Base-by-base conservation (phyloP, 2,329 filamentous ascomycete genomes). In the Pseudopithomyces chartarum region DNA sequence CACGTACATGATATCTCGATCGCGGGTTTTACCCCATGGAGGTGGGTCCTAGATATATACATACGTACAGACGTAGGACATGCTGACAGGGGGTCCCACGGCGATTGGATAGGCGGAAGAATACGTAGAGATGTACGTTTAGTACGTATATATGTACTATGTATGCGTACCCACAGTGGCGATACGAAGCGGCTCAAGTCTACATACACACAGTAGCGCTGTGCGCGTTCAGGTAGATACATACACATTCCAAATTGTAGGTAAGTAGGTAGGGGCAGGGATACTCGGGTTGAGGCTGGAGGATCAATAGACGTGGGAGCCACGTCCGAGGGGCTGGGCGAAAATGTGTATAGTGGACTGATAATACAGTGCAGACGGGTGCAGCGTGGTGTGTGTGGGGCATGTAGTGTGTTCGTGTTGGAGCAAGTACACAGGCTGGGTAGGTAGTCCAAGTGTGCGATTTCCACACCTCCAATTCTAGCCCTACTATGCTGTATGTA, bases 311-410 rank as follows among this genome's bases (percentile, higher is more conserved):
- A 11, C n/a, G 39, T 11, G n/a, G 33, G 26, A 33, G 22, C 34
- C 48, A 17, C 36, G 32, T 6, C 26, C 48, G 44, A 44, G 49
- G 34, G 5, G 26, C 36, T 52, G 39, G 39, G 26, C 39, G 39
- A 44, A 19, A 26, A 52, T 19, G 40, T 52, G 49, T 52, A 52
- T 43, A 52, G 49, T 52, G 49, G 49, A 12, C 49, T 44, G 49
- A 52, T 52, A 44, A 52, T 50, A 50, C 47, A 36, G 34, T 22
- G 10, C 19, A 10, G 8, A 8, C 8, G 8, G 26, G 26, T 29
- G 26, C 5, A 29, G 26, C 4, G 26, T 4, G 26, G 8, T 5
- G 26, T 29, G 26, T 29, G 26, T 29, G 26, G 26, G 26, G n/a
- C 6, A 2, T 26, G 23, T 6, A 23, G 4, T 26, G 23, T 6